A percentile compares a stretch with the other conserved stretches of the same genome.
Evolutionary conservation across 2,329 filamentous ascomycete genomes (phyloP).

Genomic region (Thielaviopsis ethacetica): DNA sequence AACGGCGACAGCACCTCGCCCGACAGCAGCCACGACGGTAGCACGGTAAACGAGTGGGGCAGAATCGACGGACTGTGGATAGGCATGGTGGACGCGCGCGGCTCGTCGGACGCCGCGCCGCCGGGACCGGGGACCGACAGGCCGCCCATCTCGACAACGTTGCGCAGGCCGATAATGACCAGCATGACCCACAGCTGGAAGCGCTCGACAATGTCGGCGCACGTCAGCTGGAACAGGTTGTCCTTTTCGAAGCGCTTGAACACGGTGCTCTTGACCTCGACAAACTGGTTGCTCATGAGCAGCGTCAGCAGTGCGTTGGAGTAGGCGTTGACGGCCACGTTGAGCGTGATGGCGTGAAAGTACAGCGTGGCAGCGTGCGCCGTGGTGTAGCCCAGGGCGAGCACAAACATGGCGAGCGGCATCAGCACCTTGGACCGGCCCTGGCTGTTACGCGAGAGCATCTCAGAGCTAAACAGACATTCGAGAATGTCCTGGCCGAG

Average conservation of each 20-base stretch:
- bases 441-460: constrained; percentile 69
- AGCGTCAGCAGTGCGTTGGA: constrained; percentile 88
- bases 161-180: constrained; percentile 86
- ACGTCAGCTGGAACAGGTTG: constrained; percentile 90
- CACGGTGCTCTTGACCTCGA: constrained; percentile 95
- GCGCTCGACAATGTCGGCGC: constrained; percentile 88
- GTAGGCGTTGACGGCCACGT: constrained; percentile 96
- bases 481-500: constrained; percentile 93
- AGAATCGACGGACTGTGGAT: constrained; percentile 58
- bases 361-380: constrained; percentile 77
- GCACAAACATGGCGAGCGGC: constrained; percentile 78
- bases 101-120: background rate
- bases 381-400: constrained; percentile 77
- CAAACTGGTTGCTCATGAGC: constrained; percentile 91
- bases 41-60: constrained; percentile 76
- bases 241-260: constrained; percentile 99
- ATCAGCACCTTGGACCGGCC: constrained; percentile 82
- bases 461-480: constrained; percentile 86
- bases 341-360: constrained; percentile 94
- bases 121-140: constrained; percentile 47
- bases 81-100: constrained; percentile 27
- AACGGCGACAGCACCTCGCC: constrained; percentile 88
- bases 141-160: constrained; percentile 88
- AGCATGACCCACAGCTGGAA: constrained; percentile 98
- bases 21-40: constrained; percentile 61